Percentiles rank a stretch among this genome's conserved stretches.
Conservation (phyloP, 257 asterid genomes). For the Solanum chmielewskii region DNA sequence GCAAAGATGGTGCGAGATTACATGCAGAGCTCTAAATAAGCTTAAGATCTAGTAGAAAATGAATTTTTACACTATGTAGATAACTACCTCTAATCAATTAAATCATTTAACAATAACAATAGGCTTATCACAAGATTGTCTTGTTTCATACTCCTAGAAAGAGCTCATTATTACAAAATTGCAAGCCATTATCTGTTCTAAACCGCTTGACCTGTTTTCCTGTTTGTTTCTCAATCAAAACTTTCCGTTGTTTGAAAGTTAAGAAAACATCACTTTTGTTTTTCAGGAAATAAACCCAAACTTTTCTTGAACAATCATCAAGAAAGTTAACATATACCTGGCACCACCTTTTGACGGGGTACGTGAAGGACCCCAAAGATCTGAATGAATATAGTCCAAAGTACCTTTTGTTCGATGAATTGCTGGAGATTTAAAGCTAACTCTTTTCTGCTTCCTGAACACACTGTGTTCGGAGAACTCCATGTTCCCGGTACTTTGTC, state of each 20-base stretch:
- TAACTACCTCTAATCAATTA: neutral
- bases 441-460: neutral
- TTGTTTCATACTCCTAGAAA: neutral
- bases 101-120: neutral
- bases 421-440: neutral
- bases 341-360: neutral
- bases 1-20: neutral
- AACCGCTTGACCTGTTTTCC: neutral
- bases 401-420: neutral
- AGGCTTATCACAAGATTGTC: neutral
- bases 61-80: neutral
- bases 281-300: neutral
- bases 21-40: neutral
- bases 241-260: neutral
- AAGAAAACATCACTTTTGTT: neutral
- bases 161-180: neutral
- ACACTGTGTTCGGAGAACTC: neutral
- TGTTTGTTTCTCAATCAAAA: neutral
- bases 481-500: neutral
- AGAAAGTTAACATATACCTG: neutral
- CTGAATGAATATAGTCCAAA: neutral
- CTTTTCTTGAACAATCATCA: neutral
- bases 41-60: neutral
- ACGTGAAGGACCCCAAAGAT: neutral
- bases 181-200: neutral